Base-by-base conservation (phyloP, 2,329 filamentous ascomycete genomes). In the Annulohypoxylon truncatum region DNA sequence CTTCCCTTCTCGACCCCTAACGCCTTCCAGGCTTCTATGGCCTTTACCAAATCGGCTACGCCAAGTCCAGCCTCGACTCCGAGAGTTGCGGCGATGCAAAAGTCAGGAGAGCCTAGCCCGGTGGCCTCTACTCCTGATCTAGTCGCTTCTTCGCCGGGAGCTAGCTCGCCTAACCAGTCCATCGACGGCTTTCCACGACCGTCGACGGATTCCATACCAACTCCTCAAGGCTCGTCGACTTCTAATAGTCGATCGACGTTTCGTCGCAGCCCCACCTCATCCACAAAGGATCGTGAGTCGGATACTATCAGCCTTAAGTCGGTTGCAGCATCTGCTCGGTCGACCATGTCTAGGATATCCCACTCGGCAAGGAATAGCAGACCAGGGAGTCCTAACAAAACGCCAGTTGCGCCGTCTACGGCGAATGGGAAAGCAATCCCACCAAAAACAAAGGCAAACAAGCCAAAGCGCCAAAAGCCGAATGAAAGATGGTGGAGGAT, bases 401-500 rank as follows among this genome's bases (percentile, higher is more conserved):
- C 44, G 13, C 67, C 66, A 18, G 31, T 54, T 66, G 72, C 33
- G 56, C 72, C 61, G 70, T 78, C 66, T 63, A 69, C 61, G 50
- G 50, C 50, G 31, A 68, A 68, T 53, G 65, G 6, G 4, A 60
- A 73, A 71, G 3, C 73, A 54, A 1, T 66, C 18, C 53, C 50
- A 4, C n/a, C 70, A 9, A 71, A 71, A 42, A 42, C 55, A 24
- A 68, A 71, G 52, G 42, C 56, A 44, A 13, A 40, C 15, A 77
- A 72, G 40, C 70, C 77, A 9, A 83, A 81, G 57, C 77, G 84
- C 33, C 87, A 82, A 68, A 89, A 87, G 71, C 88, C 86, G 65
- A 89, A 87, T 10, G 91, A 96, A 75, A 89, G 91, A 40, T 99
- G 96, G 96, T 99, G 96, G 96, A 89, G 96, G 33, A 97, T 99